Percentiles rank a stretch among this genome's conserved stretches.
These are phyloP conservation scores for Edaphochlamys debaryana DNA, from an alignment of 139 green algal species.

Conservation along the genomic window DNA sequence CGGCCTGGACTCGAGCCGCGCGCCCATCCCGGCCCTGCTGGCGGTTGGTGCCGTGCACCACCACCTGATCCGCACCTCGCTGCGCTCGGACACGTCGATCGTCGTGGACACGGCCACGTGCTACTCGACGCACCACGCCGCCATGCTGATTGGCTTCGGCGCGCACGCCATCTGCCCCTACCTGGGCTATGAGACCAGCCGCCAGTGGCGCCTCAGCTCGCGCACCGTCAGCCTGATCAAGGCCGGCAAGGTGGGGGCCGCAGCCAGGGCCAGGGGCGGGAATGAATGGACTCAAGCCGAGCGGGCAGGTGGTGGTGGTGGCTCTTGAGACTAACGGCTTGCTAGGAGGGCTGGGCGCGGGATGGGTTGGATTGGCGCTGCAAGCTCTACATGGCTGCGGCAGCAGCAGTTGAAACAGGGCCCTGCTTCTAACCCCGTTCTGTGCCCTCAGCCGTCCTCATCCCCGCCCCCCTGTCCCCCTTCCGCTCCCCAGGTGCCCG, in stretches of 20 bases:
- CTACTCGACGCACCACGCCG: slow-evolving; percentile 61
- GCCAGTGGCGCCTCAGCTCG: slow-evolving; percentile 90
- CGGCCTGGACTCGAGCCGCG: slow-evolving; percentile 53
- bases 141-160: slow-evolving; percentile 83
- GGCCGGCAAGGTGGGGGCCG: slow-evolving; percentile 86
- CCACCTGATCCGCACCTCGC: slow-evolving; percentile 91
- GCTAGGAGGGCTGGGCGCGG: too few relatives aligned
- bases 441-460: too few relatives aligned
- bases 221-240: slow-evolving; percentile 91
- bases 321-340: too few relatives aligned
- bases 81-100: slow-evolving; percentile 93
- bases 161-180: slow-evolving; percentile 98
- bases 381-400: too few relatives aligned
- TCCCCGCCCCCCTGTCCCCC: neutral
- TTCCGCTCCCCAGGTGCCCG: slow-evolving; percentile 64
- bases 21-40: slow-evolving; percentile 94
- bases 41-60: slow-evolving; percentile 97
- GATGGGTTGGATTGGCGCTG: too few relatives aligned
- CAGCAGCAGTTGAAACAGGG: too few relatives aligned
- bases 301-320: slow-evolving; percentile 10
- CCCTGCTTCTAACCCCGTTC: too few relatives aligned
- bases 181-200: slow-evolving; percentile 93
- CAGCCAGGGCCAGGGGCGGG: neutral
- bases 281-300: neutral
- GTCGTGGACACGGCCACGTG: slow-evolving; percentile 91